Base-by-base conservation (phyloP, 2,329 filamentous ascomycete genomes). In the Colletotrichum tanaceti region DNA sequence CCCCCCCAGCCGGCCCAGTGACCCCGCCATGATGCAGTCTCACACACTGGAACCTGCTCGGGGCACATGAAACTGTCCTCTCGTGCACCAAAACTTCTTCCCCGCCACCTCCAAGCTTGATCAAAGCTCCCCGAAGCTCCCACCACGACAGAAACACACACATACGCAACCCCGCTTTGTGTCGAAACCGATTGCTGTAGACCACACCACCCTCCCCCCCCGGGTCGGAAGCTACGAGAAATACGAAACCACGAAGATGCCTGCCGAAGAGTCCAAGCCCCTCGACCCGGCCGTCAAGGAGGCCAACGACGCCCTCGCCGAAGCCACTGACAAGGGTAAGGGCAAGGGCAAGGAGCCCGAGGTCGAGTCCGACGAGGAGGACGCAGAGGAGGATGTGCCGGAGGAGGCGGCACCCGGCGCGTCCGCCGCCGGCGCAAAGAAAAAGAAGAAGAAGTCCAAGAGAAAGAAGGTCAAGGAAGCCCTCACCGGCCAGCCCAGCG, bases 381-480 rank as follows among this genome's bases (percentile, higher is more conserved):
- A 82, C 68, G 85, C 84, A 69, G 82, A 81, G 11, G 77, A 80
- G 24, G 78, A 79, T 59, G 78, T 75, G 32, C 76, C 78, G 65
- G 78, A 82, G 66, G 79, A 76, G 62, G 78, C 80, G 28, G 77
- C 78, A 32, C 77, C 78, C 66, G 80, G 78, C 58, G 77, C 77
- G 53, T 77, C 74, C 32, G 71, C 74, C 50, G 73, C 70, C 44
- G 73, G 71, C 24, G 73, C 73, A 64, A 78, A 79, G 74, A 87
- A 88, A 73, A 90, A 90, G 79, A 91, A 90, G 79, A 89, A 88
- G 82, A 88, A 85, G 81, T 89, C 85, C 72, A 89, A 90, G 82
- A 87, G 86, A 78, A 86, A 87, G 80, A 89, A 89, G 81, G 80
- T 86, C 75, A 83, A 85, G 79, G 80, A 82, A 52, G 77, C 79